Evolutionary conservation across 768 basidiomycete species (phyloP), one percentile per base, ranked within the genome.

Genomic region (Phylloporus sp.): DNA sequence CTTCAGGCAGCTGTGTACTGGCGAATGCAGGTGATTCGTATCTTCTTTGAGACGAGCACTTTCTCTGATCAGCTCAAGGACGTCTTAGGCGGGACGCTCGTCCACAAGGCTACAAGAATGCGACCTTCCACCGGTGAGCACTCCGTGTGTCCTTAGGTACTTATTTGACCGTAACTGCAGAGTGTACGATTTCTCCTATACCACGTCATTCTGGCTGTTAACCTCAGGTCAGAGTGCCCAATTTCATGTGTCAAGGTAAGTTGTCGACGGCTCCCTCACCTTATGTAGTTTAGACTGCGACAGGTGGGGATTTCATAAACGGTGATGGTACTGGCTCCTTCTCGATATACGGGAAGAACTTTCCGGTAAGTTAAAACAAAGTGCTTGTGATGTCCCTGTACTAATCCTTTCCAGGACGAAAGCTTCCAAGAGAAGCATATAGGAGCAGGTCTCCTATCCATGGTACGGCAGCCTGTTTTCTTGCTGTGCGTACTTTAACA

Each of bases 341-440:
- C 68, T 95, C 91, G n/a, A 90, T 99, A 54, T 98, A 96, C 58
- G 95, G 95, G 21, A 86, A 90, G 58, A 91, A 89, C 56, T 95
- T 95, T 59, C 86, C 84, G 1, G 93, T 94, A 35, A 48, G 81
- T 14, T 24, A 15, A 9, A 34, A 22, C n/a, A 10, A 4, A 23
- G 18, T 15, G 47, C 26, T 34, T 15, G 17, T 24, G 44, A 5
- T 23, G 11, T 32, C 26, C 17, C 17, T 0, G 24, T 37, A 8
- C 38, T 50, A n/a, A 48, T 18, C 34, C 52, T 22, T 11, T 14
- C 26, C 50, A 94, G 84, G 95, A 98, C 59, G 95, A 98, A 72
- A 98, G 93, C 67, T 98, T 98, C 60, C 76, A 78, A 44, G 81
- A 91, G 59, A 94, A 93, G 63, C 95, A 99, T 60, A 79, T 73